Percentiles rank a stretch among this genome's conserved stretches.
phyloP scores from a whole-genome alignment of 305 asterid genomes.

The Andrographis paniculata region DNA sequence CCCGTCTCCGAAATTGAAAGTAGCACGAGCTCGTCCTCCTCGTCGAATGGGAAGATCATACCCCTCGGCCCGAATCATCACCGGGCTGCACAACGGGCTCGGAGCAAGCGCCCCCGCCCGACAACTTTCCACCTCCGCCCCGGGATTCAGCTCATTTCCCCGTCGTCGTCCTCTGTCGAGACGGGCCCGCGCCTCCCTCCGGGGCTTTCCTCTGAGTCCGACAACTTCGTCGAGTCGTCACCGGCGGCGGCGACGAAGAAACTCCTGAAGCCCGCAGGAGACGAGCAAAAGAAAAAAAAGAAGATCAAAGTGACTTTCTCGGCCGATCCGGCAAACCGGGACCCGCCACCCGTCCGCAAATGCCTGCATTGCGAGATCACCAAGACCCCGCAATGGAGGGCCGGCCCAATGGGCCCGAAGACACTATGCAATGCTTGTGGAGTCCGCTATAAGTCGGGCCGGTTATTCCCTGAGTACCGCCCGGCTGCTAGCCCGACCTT shows the following conservation, averaged over 20 bases:
- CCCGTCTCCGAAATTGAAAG: constrained; percentile 83
- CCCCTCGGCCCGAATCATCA: constrained; percentile 44
- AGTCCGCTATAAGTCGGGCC: constrained; percentile 71
- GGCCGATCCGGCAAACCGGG: constrained; percentile 14
- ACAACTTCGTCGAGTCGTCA: constrained; percentile 35
- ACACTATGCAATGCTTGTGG: constrained; percentile 91
- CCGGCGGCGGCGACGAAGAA: constrained; percentile 27
- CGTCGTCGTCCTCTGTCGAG: constrained; percentile 31
- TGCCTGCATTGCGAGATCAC: constrained; percentile 87
- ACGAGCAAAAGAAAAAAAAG: constrained; percentile 46
- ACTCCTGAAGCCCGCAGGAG: constrained; percentile 17
- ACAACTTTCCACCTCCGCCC: constrained; percentile 57
- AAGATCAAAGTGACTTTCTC: constrained; percentile 32
- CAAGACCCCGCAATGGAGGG: constrained; percentile 88
- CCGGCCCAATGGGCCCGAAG: constrained; percentile 83
- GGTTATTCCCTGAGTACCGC: constrained; percentile 70
- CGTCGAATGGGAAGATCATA: constrained; percentile 33
- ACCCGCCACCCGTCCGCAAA: constrained; percentile 31
- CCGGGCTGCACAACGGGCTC: constrained; percentile 74
- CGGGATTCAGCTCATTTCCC: constrained; percentile 40
- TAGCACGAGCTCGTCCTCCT: constrained; percentile 48
- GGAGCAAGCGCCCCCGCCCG: constrained; percentile 89
- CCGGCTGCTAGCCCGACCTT: constrained; percentile 89
- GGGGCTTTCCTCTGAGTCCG: constrained; percentile 29
- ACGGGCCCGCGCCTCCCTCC: constrained; percentile 25